These are phyloP conservation scores for Ascochyta lentis DNA, from an alignment of 2,329 filamentous ascomycete species.

Conservation along the genomic window DNA sequence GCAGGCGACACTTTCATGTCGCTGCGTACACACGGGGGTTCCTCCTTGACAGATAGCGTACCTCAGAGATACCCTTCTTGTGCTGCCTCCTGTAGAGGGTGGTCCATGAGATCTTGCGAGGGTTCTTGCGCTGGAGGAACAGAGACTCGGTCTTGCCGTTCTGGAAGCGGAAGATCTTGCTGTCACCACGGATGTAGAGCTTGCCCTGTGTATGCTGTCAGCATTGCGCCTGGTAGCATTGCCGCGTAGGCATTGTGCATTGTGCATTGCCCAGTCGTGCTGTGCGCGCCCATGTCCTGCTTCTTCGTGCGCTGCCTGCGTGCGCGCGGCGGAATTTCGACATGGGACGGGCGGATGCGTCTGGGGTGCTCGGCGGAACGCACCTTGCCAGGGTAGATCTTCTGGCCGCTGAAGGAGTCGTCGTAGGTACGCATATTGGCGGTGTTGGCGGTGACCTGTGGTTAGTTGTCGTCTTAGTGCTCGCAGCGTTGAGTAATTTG, in stretches of 20 bases:
- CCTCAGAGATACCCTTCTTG: slow-evolving; percentile 99
- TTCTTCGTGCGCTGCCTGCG: slow-evolving; percentile 21
- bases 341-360: slow-evolving; percentile 25
- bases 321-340: slow-evolving; percentile 31
- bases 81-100: slow-evolving; percentile 97
- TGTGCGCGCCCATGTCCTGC: slow-evolving; percentile 23
- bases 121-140: slow-evolving; percentile 99
- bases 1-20: slow-evolving; percentile 31
- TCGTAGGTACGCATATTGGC: slow-evolving; percentile 78
- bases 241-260: neutral
- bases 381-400: slow-evolving; percentile 84
- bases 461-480: slow-evolving; percentile 45
- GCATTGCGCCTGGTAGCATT: slow-evolving; percentile 26
- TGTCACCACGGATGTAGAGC: slow-evolving; percentile 99
- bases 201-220: slow-evolving; percentile 75
- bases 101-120: slow-evolving; percentile 98
- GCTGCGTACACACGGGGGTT: slow-evolving; percentile 10
- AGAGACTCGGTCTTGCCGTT: slow-evolving; percentile 99
- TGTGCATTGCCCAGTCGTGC: slow-evolving; percentile 1
- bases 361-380: slow-evolving; percentile 42
- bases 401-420: slow-evolving; percentile 77
- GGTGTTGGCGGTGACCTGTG: slow-evolving; percentile 52
- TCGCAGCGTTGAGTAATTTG: slow-evolving; percentile 38
- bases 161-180: slow-evolving; percentile 99
- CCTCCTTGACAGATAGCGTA: slow-evolving; percentile 54